These are phyloP conservation scores for Aspergillus persii DNA, from an alignment of 2,329 filamentous ascomycete genomes.

Conservation along the genomic window DNA sequence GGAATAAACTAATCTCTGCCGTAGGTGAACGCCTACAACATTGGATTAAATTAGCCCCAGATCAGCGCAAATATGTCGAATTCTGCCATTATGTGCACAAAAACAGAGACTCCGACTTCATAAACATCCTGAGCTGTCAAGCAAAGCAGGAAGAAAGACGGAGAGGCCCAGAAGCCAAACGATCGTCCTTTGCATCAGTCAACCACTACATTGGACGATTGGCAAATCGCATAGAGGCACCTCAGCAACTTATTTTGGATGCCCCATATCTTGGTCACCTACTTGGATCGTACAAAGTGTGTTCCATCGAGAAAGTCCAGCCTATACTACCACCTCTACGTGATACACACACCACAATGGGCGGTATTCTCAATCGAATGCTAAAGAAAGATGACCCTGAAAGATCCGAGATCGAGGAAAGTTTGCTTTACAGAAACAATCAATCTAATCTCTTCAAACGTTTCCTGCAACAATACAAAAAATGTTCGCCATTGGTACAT, in stretches of 20 bases:
- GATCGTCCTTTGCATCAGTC: slow-evolving; percentile 27
- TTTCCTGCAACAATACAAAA: slow-evolving; percentile 16
- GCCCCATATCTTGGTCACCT: slow-evolving; percentile 29
- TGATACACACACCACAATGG: slow-evolving; percentile 20
- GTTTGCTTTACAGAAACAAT: slow-evolving; percentile 29
- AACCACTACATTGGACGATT: slow-evolving; percentile 49
- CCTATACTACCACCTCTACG: slow-evolving; percentile 14
- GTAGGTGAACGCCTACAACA: slow-evolving; percentile 1
- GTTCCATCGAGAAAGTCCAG: slow-evolving; percentile 24
- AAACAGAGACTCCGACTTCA: slow-evolving; percentile 10
- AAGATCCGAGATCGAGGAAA: slow-evolving; percentile 14
- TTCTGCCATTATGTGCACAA: slow-evolving; percentile 17
- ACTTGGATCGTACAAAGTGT: slow-evolving; percentile 23
- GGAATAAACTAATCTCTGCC: too few relatives aligned
- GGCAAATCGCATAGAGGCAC: slow-evolving; percentile 43
- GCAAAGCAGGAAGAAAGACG: slow-evolving; percentile 3
- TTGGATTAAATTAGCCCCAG: background rate
- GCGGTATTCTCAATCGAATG: slow-evolving; percentile 28
- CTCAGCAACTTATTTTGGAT: slow-evolving; percentile 39
- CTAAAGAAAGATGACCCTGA: slow-evolving; percentile 14
- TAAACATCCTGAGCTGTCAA: slow-evolving; percentile 1
- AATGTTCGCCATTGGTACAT: slow-evolving; percentile 30
- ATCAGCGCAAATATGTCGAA: background rate
- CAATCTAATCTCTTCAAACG: slow-evolving; percentile 25
- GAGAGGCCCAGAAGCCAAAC: slow-evolving; percentile 1